Percentiles rank a stretch among this genome's conserved stretches.
Evolutionary conservation across 306 rosid species (phyloP).

Genomic region (Pyrus pyrifolia): DNA sequence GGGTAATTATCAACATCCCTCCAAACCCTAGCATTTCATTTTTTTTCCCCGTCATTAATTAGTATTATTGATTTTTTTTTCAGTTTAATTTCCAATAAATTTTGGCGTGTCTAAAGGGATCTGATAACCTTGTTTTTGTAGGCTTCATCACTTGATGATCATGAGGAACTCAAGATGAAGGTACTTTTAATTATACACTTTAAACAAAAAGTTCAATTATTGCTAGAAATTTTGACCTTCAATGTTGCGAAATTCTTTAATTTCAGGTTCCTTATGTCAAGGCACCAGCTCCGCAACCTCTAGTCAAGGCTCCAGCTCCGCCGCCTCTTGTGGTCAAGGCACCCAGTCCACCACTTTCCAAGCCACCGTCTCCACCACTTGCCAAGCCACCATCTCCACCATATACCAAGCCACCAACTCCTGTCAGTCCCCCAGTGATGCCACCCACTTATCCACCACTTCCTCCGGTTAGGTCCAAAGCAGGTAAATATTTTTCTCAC

Average conservation of each 20-base stretch:
- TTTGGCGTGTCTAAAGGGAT: conserved; percentile 10
- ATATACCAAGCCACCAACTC: neutral
- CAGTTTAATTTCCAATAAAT: neutral
- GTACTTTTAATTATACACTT: neutral
- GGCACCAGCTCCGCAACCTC: conserved; percentile 1
- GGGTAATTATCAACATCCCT: conserved; percentile 15
- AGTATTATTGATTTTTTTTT: neutral
- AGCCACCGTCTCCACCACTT: conserved; percentile 8
- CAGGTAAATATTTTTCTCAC: conserved; percentile 26
- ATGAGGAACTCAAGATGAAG: conserved; percentile 32
- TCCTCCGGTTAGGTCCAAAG: conserved; percentile 43
- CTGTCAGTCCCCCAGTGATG: neutral
- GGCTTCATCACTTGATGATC: conserved; percentile 27
- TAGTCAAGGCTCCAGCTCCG: conserved; percentile 12
- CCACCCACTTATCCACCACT: conserved; percentile 31
- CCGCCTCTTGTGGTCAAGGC: conserved; percentile 13
- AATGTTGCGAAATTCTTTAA: neutral
- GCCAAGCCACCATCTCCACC: neutral
- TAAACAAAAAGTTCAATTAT: neutral
- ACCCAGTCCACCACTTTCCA: neutral
- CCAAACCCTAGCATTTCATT: no score
- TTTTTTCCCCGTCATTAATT: neutral
- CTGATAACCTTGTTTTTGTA: conserved; percentile 8
- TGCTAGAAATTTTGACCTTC: neutral
- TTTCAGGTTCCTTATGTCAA: neutral